Conservation (phyloP, 2,329 filamentous ascomycete species). For the Simplicillium sp. region DNA sequence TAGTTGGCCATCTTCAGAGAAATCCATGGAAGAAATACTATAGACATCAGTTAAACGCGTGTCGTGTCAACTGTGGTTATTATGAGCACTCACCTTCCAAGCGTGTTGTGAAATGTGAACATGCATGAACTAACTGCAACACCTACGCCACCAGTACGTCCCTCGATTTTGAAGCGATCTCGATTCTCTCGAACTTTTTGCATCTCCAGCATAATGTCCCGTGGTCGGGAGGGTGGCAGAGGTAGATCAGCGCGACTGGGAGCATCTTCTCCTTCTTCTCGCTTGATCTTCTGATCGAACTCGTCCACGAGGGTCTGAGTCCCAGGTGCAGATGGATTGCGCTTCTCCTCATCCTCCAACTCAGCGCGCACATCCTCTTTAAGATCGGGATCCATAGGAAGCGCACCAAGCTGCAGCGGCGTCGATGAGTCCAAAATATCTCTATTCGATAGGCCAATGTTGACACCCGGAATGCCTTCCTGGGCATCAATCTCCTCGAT, state of each 20-base stretch:
- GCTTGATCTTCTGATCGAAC: conserved; percentile 80
- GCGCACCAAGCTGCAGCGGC: conserved; percentile 64
- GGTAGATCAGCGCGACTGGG: conserved; percentile 73
- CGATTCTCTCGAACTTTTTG: conserved; percentile 89
- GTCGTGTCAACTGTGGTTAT: not conserved
- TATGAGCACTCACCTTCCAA: conserved; percentile 58
- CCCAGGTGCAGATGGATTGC: conserved; percentile 61
- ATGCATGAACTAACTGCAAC: conserved; percentile 84
- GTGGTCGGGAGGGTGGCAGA: conserved; percentile 75
- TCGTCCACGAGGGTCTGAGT: conserved; percentile 71
- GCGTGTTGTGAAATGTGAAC: conserved; percentile 97
- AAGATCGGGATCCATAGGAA: conserved; percentile 76
- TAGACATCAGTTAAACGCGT: not conserved
- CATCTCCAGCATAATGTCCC: conserved; percentile 90
- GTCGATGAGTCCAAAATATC: conserved; percentile 48
- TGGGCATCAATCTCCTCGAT: conserved; percentile 54
- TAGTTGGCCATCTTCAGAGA: conserved; percentile 81
- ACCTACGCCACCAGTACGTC: conserved; percentile 72
- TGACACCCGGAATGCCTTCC: conserved; percentile 55
- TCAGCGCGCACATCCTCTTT: conserved; percentile 81
- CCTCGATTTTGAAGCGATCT: conserved; percentile 82
- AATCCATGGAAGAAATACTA: conserved; percentile 87
- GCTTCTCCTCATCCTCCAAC: conserved; percentile 74
- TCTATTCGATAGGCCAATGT: conserved; percentile 51
- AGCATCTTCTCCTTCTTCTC: conserved; percentile 78